A percentile compares a stretch with the other conserved stretches of the same genome.
Conservation (phyloP, 2,329 filamentous ascomycete genomes). For the Claviceps sp. region DNA sequence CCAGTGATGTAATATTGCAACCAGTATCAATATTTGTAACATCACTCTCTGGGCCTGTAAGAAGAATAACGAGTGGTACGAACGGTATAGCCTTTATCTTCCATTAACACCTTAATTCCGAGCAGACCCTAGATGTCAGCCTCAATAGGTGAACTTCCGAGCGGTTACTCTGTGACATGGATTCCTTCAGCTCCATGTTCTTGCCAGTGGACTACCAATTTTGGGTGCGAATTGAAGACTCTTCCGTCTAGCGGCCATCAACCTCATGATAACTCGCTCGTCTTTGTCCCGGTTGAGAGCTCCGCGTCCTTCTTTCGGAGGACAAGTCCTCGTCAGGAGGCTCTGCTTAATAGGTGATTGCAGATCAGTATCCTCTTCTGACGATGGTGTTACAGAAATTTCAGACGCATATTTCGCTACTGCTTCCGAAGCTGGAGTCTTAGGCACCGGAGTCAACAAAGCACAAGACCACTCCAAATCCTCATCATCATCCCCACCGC, state of each 20-base stretch:
- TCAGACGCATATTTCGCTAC: constrained; percentile 39
- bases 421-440: constrained; percentile 43
- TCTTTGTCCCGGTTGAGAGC: constrained; percentile 38
- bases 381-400: constrained; percentile 32
- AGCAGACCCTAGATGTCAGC: background rate
- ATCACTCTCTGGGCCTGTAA: no score
- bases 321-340: constrained; percentile 39
- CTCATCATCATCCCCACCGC: constrained; percentile 23
- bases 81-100: background rate
- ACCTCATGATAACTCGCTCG: constrained; percentile 42
- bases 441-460: constrained; percentile 42
- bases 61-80: background rate
- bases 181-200: constrained; percentile 30
- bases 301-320: constrained; percentile 34
- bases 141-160: background rate
- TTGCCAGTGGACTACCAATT: constrained; percentile 57
- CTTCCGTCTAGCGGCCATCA: constrained; percentile 62
- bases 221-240: constrained; percentile 67
- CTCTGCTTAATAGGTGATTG: constrained; percentile 21
- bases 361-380: constrained; percentile 19
- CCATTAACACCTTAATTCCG: background rate
- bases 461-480: constrained; percentile 28
- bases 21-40: no score
- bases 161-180: background rate
- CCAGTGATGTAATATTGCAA: no score